These are phyloP conservation scores for Yamadazyma tumulicola DNA, from an alignment of 805 yeast genomes.

Conservation along the genomic window DNA sequence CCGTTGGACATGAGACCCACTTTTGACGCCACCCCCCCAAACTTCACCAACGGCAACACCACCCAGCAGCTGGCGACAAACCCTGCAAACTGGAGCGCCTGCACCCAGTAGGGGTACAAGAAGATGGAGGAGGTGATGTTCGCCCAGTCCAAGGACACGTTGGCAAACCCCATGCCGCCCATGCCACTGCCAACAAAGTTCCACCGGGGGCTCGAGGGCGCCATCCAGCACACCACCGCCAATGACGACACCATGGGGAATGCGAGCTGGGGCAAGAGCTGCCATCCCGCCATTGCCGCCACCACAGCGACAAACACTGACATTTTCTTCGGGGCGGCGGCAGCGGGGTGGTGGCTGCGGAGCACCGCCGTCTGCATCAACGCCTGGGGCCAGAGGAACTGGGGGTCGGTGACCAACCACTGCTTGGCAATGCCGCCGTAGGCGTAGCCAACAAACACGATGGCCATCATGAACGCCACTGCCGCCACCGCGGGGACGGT, in stretches of 20 bases:
- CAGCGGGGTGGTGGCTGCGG: conserved; percentile 27
- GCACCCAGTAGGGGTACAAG: conserved; percentile 53
- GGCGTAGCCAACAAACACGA: conserved; percentile 52
- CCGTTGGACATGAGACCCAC: conserved; percentile 48
- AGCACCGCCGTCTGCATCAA: conserved; percentile 50
- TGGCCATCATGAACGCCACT: conserved; percentile 46
- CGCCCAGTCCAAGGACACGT: conserved; percentile 51
- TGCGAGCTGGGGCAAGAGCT: conserved; percentile 45
- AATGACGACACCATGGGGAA: conserved; percentile 49
- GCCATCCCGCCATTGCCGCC: conserved; percentile 39
- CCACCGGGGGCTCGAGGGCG: conserved; percentile 37
- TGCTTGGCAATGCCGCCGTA: conserved; percentile 49
- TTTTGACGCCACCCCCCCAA: conserved; percentile 31
- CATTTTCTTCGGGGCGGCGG: conserved; percentile 26
- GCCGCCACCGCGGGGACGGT: conserved; percentile 36
- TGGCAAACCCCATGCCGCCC: conserved; percentile 50
- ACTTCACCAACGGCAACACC: conserved; percentile 45
- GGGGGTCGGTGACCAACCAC: conserved; percentile 45
- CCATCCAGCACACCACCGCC: conserved; percentile 48
- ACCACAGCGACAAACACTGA: conserved; percentile 35
- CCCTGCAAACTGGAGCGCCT: conserved; percentile 45
- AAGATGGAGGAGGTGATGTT: conserved; percentile 48
- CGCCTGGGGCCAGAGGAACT: conserved; percentile 49
- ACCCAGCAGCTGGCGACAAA: conserved; percentile 49
- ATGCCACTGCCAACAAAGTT: conserved; percentile 51